Evolutionary conservation across 176 grass and related monocot genomes (phyloP), one percentile per base, ranked within the genome.

Genomic region (Guadua angustifolia): DNA sequence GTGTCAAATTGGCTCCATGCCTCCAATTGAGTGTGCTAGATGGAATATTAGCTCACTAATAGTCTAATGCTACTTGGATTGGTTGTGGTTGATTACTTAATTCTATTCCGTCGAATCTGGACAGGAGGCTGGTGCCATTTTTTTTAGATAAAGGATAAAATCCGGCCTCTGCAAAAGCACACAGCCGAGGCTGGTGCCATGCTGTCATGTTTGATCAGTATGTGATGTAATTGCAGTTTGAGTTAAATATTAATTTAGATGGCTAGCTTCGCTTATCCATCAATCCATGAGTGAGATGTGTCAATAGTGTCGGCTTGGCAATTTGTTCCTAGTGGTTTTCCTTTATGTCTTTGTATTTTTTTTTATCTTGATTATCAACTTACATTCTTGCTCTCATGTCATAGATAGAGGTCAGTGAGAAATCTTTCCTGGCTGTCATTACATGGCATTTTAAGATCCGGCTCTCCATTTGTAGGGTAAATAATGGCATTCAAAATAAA

Each of bases 281-380:
- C 64, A 82, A 81, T 89, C 58, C 25, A 60, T 60, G 71, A 82
- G n/a, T 45, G 77, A 85, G 76, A 89, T 51, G 63, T 84, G 50
- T 80, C 73, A 25, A 74, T 22, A 18, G 7, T 56, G 78, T 58
- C 72, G 57, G 72, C 47, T 82, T 77, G 43, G 32, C 53, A 53
- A 43, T 76, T 50, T 60, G 32, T 32, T 80, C 29, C 69, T 8
- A 22, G 16, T 62, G 32, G 12, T 33, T 50, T 62, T 36, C 35
- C 43, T 25, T 59, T 55, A 76, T 69, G 49, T 81, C 19, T 55
- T 35, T 21, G 47, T 71, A 43, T 39, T 71, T 14, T 74, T 74
- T 50, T 49, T 32, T 58, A 60, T 76, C 77, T 45, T 76, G 58
- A 45, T 85, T 76, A 45, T 19, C 43, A 71, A 71, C 35, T 71